Evolutionary conservation across 768 basidiomycete genomes (phyloP), one percentile per base, ranked within the genome.

Genomic region (Phlebiopsis gigantea): DNA sequence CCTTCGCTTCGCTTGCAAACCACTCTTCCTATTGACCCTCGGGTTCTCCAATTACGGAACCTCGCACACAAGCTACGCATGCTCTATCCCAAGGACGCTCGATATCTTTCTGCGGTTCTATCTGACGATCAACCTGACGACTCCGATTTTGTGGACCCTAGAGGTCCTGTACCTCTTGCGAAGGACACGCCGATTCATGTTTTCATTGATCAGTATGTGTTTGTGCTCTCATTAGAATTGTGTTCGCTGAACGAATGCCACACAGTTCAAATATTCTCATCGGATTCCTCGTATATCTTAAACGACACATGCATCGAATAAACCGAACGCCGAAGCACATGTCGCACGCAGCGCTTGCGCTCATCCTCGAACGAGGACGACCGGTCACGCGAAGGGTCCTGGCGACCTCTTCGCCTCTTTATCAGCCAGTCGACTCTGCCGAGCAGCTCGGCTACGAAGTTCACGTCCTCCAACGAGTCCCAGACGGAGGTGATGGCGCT

Each of bases 201-300:
- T 60, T 83, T 85, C 69, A 74, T 85, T 61, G 83, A 85, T 65
- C 82, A 84, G 82, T 84, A 60, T 57, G 79, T 77, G 57, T 31
- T 42, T 43, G 46, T n/a, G 30, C 58, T 24, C 25, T 12, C 39
- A 39, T 29, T 55, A 34, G n/a, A n/a, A n/a, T n/a, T n/a, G n/a
- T n/a, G n/a, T n/a, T n/a, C n/a, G n/a, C 48, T 57, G 26, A 58
- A 39, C 61, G 12, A 9, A 43, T 47, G 0, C 26, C 49, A 22
- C 45, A 46, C 62, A 93, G 91, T 62, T 93, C 91, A 15, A 94
- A 94, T 66, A 93, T 94, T 60, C 80, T 93, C 46, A 85, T 94
- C 58, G 91, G 91, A 30, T 79, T 93, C 54, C 68, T 93, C n/a
- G 81, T 77, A 26, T 82, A 87, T 69, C 69, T 88, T 51, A 84